A percentile compares a stretch with the other conserved stretches of the same genome.
Evolutionary conservation across 2,329 filamentous ascomycete species (phyloP).

Genomic region (Aspergillus brasiliensis): DNA sequence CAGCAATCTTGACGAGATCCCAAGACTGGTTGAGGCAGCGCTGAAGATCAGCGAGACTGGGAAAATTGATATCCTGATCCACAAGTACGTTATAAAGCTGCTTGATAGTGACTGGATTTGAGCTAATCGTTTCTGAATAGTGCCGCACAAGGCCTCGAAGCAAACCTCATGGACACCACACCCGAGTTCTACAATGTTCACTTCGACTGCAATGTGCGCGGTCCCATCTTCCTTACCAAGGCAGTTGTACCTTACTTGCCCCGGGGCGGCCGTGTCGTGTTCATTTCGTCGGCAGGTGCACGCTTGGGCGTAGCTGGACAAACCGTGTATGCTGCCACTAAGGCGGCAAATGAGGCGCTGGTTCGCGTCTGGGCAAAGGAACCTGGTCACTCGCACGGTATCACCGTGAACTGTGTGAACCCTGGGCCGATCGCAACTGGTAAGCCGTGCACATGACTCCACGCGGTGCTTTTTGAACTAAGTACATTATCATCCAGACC

Average conservation of each 20-base stretch:
- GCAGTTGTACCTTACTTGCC: conserved; percentile 14
- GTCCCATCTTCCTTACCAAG: conserved; percentile 35
- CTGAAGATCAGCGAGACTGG: conserved; percentile 14
- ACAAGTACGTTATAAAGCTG: conserved; percentile 15
- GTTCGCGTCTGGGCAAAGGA: too few species aligned
- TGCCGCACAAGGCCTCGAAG: conserved; percentile 3
- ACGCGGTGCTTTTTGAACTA: too few species aligned
- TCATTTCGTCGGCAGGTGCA: conserved; percentile 59
- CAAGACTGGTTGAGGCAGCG: conserved; percentile 13
- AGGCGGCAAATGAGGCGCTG: conserved; percentile 58
- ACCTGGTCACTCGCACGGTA: too few species aligned
- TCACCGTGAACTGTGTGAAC: too few species aligned
- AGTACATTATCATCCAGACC: neutral
- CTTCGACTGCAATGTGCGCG: conserved; percentile 24
- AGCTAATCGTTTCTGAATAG: too few species aligned
- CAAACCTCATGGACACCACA: conserved; percentile 12
- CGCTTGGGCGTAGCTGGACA: conserved; percentile 58
- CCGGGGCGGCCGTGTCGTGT: conserved; percentile 54
- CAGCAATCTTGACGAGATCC: neutral
- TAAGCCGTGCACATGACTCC: too few species aligned
- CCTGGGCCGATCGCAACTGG: too few species aligned
- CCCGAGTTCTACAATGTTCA: conserved; percentile 16
- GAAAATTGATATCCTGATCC: conserved; percentile 23
- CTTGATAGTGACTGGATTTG: neutral
- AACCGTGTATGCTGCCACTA: conserved; percentile 60